These are phyloP conservation scores for Kodamaea sagamina DNA, from an alignment of 805 yeast genomes.

Conservation along the genomic window DNA sequence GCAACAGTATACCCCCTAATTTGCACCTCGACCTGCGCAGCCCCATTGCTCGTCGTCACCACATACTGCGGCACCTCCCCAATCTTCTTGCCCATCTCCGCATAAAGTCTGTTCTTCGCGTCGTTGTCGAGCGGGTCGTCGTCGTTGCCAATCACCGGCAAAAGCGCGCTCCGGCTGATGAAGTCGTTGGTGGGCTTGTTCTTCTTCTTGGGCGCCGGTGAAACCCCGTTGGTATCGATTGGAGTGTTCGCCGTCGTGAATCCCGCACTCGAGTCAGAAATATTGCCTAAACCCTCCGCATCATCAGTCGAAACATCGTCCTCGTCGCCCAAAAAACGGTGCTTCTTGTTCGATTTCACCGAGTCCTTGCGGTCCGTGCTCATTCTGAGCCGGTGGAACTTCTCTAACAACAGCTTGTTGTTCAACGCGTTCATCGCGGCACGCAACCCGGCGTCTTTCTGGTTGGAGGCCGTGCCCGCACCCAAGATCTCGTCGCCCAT, in stretches of 20 bases:
- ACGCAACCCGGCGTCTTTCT: constrained; percentile 74
- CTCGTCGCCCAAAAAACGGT: constrained; percentile 6
- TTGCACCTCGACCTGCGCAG: constrained; percentile 24
- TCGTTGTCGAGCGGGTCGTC: constrained; percentile 31
- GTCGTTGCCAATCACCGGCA: constrained; percentile 32
- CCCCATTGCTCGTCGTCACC: constrained; percentile 12
- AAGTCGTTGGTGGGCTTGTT: constrained; percentile 22
- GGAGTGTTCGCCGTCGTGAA: constrained; percentile 3
- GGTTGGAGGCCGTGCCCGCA: constrained; percentile 65
- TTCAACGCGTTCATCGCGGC: constrained; percentile 83
- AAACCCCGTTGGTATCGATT: background rate
- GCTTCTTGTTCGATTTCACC: constrained; percentile 15
- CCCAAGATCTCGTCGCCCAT: constrained; percentile 71
- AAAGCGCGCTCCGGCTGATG: constrained; percentile 15
- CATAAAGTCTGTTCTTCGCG: constrained; percentile 44
- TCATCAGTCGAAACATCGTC: constrained; percentile 9
- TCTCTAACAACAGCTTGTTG: constrained; percentile 60
- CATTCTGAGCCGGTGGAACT: constrained; percentile 56
- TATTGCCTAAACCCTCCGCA: constrained; percentile 1
- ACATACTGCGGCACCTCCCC: constrained; percentile 39
- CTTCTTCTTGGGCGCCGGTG: constrained; percentile 40
- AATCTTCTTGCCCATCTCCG: constrained; percentile 36
- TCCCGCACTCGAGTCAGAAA: background rate
- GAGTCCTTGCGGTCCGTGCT: constrained; percentile 24
- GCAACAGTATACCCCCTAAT: constrained; percentile 33